Conservation (phyloP, 2,329 filamentous ascomycete genomes). For the Fusarium liriodendri region DNA sequence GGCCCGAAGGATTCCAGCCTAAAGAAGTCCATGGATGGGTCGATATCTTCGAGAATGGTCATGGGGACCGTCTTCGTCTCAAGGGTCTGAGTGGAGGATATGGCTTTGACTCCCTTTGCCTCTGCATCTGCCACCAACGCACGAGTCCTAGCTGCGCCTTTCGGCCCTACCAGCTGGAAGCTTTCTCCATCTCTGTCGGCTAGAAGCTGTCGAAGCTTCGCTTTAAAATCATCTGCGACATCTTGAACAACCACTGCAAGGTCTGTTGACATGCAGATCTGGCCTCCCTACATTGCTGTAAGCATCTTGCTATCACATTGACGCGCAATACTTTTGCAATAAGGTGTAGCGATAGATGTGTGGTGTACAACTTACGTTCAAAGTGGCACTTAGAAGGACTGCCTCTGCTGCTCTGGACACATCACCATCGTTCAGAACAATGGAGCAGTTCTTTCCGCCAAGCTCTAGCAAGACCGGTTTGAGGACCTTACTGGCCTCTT, state of each 20-base stretch:
- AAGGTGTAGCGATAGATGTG: accelerated
- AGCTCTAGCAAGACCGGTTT: not conserved
- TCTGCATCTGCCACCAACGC: not conserved
- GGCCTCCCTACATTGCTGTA: not conserved
- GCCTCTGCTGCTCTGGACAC: not conserved
- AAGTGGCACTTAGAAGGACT: not conserved
- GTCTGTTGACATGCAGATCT: not conserved
- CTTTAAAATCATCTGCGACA: not conserved
- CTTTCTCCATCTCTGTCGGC: not conserved
- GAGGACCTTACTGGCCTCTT: not conserved
- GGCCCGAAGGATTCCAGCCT: not conserved
- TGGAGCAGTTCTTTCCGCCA: not conserved
- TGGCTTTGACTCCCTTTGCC: not conserved
- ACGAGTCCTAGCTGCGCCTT: not conserved
- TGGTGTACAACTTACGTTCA: not conserved
- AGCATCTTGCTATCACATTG: not conserved
- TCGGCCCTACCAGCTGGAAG: not conserved
- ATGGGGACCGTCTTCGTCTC: not conserved
- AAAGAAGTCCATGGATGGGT: not conserved
- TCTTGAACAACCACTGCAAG: not conserved
- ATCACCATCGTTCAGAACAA: not conserved
- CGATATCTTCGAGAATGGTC: not conserved
- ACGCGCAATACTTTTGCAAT: not conserved
- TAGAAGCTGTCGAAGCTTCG: not conserved
- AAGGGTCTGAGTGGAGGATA: not conserved